Evolutionary conservation across 2,329 filamentous ascomycete species (phyloP), one percentile per base, ranked within the genome.

Genomic region (Nannizziopsis arthrosporioides): DNA sequence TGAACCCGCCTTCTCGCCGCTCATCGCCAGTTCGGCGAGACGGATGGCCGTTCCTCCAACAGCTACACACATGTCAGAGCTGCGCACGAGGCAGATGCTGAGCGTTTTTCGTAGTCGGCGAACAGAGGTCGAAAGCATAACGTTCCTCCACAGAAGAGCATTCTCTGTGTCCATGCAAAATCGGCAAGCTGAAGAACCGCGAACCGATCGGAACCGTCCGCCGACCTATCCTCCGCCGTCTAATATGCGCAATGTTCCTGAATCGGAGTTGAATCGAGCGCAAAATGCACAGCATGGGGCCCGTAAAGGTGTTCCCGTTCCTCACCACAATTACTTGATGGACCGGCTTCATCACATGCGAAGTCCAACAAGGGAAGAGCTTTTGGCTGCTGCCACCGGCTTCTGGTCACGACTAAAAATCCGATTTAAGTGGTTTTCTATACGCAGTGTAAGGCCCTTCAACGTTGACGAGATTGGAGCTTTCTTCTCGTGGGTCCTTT

Each of bases 401-500:
- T 95, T 96, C 64, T 92, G 87, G 81, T 83, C 93, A 53, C 79
- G 92, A 42, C 67, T 95, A 39, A 87, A 84, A 61, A 85, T 96
- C 18, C 83, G 88, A 36, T 93, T 96, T 71, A 98, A 98, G 67
- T 98, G 92, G 92, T 82, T 92, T 59, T 93, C 92, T 2, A 98
- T 98, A 58, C 76, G 89, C 61, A 94, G 89, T 63, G 85, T 85
- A 64, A 77, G 92, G 34, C 92, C 92, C 0, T 98, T 92, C 78
- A 98, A 94, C 64, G 78, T 83, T 17, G 92, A 98, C 64, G 92
- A 98, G 68, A 95, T 94, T 73, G 85, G 88, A 40, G 92, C 92
- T 3, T 90, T 98, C 54, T 80, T 87, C 46, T 96, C 92, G 1
- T 96, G 90, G 90, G 84, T 98, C 53, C 76, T 96, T 53, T 75